Evolutionary conservation across 2,329 filamentous ascomycete genomes (phyloP), one percentile per base, ranked within the genome.

Genomic region (Aspergillus udagawae): DNA sequence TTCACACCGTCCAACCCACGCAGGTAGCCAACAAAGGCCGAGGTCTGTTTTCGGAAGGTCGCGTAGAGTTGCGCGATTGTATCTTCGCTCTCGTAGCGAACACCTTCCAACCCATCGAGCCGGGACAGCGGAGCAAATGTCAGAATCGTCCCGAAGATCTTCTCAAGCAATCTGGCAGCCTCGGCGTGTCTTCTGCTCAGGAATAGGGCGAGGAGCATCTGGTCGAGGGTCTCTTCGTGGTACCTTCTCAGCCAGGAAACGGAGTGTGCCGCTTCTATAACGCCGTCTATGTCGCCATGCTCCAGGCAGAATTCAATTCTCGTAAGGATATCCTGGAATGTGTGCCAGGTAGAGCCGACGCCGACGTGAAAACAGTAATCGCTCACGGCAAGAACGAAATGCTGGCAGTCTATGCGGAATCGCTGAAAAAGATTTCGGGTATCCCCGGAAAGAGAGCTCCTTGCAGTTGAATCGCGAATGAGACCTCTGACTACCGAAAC

Each of bases 331-430:
- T 69, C 68, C 51, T 89, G 84, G 59, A 97, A 93, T 0, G 78
- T 77, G 23, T 76, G 77, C 92, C 93, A 97, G 0, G 87, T 85
- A 17, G 82, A 80, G 7, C 83, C 82, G 52, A 97, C 86, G 1
- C 88, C 92, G 0, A 86, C 83, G 57, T 93, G 90, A 61, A 95
- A 88, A 65, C 92, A 89, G 68, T 97, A 94, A 1, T 86, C 83
- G 42, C 86, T 83, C 0, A 97, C 73, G 9, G 84, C 84, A 0
- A 84, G 82, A 25, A 96, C 81, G 63, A 97, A 92, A 70, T 94
- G 88, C 53, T 90, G 86, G 0, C 91, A 87, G 68, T 96, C 90
- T 41, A 88, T 81, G 5, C 87, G 82, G 63, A 97, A 92, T 51
- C 83, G 83, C 57, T 83, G 77, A 75, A 78, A 60, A 62, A 73